A percentile compares a stretch with the other conserved stretches of the same genome.
These are phyloP conservation scores for Tagetes patula DNA, from an alignment of 129 eudicot genomes.

Conservation along the genomic window DNA sequence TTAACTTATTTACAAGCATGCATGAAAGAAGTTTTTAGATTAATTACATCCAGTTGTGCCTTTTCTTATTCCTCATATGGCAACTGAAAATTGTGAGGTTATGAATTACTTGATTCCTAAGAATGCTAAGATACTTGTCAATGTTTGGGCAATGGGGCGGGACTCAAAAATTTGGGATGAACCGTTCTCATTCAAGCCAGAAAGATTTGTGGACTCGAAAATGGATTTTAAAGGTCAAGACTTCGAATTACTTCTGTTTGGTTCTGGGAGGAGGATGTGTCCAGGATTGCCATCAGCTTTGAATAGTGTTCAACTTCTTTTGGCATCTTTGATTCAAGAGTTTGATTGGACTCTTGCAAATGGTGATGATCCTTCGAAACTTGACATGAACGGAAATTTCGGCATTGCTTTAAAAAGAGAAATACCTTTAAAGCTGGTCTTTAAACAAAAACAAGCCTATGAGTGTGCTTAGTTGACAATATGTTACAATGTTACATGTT, in stretches of 20 bases:
- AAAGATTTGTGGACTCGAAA: not conserved
- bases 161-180: conserved; percentile 8
- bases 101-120: not conserved
- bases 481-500: no score
- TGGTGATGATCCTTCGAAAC: no score
- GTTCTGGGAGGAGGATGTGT: not conserved
- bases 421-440: no score
- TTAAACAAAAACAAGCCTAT: no score
- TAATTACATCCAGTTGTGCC: not conserved
- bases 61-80: not conserved
- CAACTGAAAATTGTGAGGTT: not conserved
- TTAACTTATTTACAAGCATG: conserved; percentile 9
- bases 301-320: not conserved
- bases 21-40: not conserved
- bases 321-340: not conserved
- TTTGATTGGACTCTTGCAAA: not conserved
- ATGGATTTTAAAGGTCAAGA: not conserved
- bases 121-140: not conserved
- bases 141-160: not conserved
- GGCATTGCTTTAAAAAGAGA: no score
- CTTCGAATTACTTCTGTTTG: not conserved
- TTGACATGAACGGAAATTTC: no score
- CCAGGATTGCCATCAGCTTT: not conserved
- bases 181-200: not conserved
- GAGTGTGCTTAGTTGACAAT: no score